Base-by-base conservation (phyloP, 108 stramenopile genomes). In the Fragilaria radians region DNA sequence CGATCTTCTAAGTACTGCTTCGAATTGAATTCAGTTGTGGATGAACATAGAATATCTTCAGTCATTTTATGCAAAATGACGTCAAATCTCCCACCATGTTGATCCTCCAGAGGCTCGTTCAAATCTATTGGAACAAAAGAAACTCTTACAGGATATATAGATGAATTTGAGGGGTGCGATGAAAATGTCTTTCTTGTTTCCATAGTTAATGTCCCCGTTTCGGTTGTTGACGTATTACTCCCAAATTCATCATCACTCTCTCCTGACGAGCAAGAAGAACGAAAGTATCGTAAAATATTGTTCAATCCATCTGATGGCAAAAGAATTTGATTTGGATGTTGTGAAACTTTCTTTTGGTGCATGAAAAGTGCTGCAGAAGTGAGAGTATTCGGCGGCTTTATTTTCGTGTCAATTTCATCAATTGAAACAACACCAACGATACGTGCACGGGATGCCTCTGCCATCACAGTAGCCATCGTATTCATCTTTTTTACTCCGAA, bases 401-500 rank as follows among this genome's bases (percentile, higher is more conserved):
- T 11, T 42, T 7, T 7, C 7, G 36, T 42, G 11, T 42, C 36
- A 7, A 11, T 7, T 7, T 42, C 36, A 11, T 42, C 36, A 7
- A 42, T 42, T 7, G 36, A 42, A 14, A 42, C 14, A 14, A 42
- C 36, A 7, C 36, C 36, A 7, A 42, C 36, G 36, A 42, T 14
- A 14, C 64, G 50, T 4, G 82, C 74, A 34, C 72, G 79, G 51
- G 80, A 78, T 0, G 91, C 88, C 62, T 89, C 85, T 7, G 83
- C 85, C 91, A 93, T 87, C 51, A 93, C 82, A 18, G 77, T 62
- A 23, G 79, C 80, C 91, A 93, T 93, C 19, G 91, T 85, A 48
- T 81, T 85, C 91, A 93, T 93, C 61, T 93, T 93, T 66, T 93
- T 93, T 0, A 79, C 80, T 14, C 87, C 91, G 66, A 92, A 92